Evolutionary conservation across 805 yeast genomes (phyloP), one percentile per base, ranked within the genome.

Genomic region (Yamadazyma philogaea): DNA sequence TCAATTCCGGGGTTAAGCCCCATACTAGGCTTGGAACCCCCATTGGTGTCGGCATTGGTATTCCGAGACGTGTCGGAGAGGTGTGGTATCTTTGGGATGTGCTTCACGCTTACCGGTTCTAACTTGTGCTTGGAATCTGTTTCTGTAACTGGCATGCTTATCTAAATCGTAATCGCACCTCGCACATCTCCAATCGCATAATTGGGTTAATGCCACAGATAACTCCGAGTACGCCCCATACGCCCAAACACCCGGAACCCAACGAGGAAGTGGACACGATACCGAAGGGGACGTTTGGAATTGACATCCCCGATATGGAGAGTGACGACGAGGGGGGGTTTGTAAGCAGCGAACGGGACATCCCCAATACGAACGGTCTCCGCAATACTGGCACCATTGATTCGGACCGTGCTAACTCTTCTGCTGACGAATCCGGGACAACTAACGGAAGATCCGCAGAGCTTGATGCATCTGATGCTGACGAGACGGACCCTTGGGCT

Each of bases 291-390:
- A 40, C 47, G 19, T 45, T 63, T 30, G 55, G 52, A 16, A 48
- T 70, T 30, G 72, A 68, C 37, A 55, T 70, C 45, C 74, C 74
- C 1, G 72, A 63, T 8, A 49, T 68, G 40, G 62, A 64, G 34
- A 66, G 60, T 27, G 60, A 38, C 16, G 35, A 26, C 5, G 46
- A 34, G 11, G 47, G 40, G 10, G 33, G 42, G 7, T 40, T 40
- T 27, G 11, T 39, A 7, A 39, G 18, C 12, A 5, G n/a, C 4
- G 8, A 24, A 24, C 28, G 12, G 4, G 28, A 7, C 8, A 7
- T 5, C 3, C 12, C 28, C 12, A n/a, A 24, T 11, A 24, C 28
- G 28, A 24, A 7, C 8, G 12, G 10, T 7, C 10, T 11, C 12
- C n/a, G 10, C 8, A 7, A 11, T 24, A n/a, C 10, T 5, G 12